These are phyloP conservation scores for Lipomyces chichibuensis DNA, from an alignment of 805 yeast genomes.

Conservation along the genomic window DNA sequence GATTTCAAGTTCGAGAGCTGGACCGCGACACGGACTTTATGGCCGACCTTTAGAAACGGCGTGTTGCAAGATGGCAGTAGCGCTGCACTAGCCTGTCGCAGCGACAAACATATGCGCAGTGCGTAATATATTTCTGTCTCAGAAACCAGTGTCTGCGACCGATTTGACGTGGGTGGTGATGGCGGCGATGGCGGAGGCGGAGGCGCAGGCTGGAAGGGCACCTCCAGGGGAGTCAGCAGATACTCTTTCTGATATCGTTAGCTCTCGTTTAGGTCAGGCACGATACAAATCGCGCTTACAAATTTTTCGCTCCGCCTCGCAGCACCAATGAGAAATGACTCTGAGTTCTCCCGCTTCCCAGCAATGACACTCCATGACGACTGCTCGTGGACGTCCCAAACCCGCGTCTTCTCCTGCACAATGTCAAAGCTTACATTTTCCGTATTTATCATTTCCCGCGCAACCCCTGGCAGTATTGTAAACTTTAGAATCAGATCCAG, in stretches of 20 bases:
- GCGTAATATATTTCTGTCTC: slow-evolving; percentile 12
- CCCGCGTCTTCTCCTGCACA: slow-evolving; percentile 8
- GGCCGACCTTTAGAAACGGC: slow-evolving; percentile 9
- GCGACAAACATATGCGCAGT: not conserved
- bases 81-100: not conserved
- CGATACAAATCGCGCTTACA: not conserved
- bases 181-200: not conserved
- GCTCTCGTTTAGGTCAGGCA: not conserved
- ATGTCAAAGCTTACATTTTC: not conserved
- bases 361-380: not conserved
- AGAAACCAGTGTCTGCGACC: not conserved
- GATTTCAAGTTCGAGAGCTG: not conserved
- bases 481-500: not conserved
- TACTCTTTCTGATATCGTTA: not conserved
- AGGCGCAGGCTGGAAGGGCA: slow-evolving; percentile 5
- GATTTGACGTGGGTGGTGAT: slow-evolving; percentile 5
- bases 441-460: not conserved
- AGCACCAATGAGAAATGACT: not conserved
- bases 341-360: not conserved
- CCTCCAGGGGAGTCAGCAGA: not conserved
- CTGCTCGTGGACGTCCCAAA: not conserved
- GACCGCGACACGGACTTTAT: slow-evolving; percentile 4
- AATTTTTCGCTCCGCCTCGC: not conserved
- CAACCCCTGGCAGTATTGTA: not conserved
- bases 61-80: slow-evolving; percentile 15